These are phyloP conservation scores for Aspergillus amoenus DNA, from an alignment of 2,329 filamentous ascomycete genomes.

Conservation along the genomic window DNA sequence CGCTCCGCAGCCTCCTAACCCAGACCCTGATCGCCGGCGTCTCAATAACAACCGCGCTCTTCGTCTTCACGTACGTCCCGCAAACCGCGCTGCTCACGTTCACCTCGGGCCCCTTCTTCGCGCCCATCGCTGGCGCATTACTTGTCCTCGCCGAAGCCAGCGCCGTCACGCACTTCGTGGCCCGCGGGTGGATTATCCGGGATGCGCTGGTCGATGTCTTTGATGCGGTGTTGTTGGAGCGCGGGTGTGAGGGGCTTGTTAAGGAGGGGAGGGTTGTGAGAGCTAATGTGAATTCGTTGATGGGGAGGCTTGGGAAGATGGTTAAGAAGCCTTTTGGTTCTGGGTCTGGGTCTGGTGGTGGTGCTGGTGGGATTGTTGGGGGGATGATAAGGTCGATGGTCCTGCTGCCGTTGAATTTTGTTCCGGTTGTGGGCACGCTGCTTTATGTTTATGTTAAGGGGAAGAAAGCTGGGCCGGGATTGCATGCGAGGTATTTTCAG, in stretches of 20 bases:
- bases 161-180: constrained; percentile 52
- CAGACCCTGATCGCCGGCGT: constrained; percentile 69
- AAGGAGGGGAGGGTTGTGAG: constrained; percentile 55
- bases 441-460: constrained; percentile 79
- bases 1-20: constrained; percentile 56
- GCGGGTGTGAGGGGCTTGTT: constrained; percentile 62
- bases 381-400: constrained; percentile 76
- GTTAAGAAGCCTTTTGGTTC: constrained; percentile 52
- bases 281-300: constrained; percentile 17
- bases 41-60: constrained; percentile 76
- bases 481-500: constrained; percentile 76
- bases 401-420: constrained; percentile 89
- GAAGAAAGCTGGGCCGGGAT: constrained; percentile 53
- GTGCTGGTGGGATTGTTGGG: constrained; percentile 39
- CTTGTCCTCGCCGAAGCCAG: constrained; percentile 60
- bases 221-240: constrained; percentile 66
- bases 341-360: constrained; percentile 23
- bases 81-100: constrained; percentile 81
- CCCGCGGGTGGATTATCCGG: constrained; percentile 72
- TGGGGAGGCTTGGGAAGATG: constrained; percentile 58
- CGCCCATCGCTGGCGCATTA: constrained; percentile 59
- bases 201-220: constrained; percentile 87
- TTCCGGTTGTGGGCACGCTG: constrained; percentile 81
- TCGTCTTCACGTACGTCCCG: constrained; percentile 80
- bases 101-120: constrained; percentile 73